These are phyloP conservation scores for Naematelia encephala DNA, from an alignment of 768 basidiomycete genomes.

Conservation along the genomic window DNA sequence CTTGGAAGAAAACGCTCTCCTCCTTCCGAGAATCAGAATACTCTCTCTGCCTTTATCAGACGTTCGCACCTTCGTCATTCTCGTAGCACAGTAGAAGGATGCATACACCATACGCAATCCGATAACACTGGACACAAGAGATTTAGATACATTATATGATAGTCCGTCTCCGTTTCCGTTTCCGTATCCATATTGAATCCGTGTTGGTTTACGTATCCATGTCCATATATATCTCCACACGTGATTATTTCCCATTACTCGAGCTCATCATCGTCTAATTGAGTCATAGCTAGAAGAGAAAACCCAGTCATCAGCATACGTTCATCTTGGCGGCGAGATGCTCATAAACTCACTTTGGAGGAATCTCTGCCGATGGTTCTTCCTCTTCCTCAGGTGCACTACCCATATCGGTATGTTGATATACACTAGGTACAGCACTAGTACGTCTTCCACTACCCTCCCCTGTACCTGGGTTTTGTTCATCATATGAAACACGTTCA, in stretches of 20 bases:
- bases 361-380: slow-evolving; percentile 29
- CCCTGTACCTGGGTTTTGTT: neutral
- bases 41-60: too few relatives aligned
- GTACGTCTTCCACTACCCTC: slow-evolving; percentile 7
- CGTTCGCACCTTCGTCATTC: neutral
- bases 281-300: slow-evolving; percentile 38
- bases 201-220: too few relatives aligned
- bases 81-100: neutral
- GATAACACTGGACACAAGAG: neutral
- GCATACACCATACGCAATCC: neutral
- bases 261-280: slow-evolving; percentile 11
- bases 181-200: too few relatives aligned
- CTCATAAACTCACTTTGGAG: slow-evolving; percentile 38
- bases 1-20: too few relatives aligned
- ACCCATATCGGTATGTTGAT: slow-evolving; percentile 42
- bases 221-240: too few relatives aligned
- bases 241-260: too few relatives aligned
- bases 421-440: slow-evolving; percentile 13
- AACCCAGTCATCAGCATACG: neutral
- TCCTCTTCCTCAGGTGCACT: slow-evolving; percentile 14
- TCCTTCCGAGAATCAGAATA: too few relatives aligned
- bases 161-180: too few relatives aligned
- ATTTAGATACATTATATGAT: neutral
- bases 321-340: neutral
- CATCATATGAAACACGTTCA: slow-evolving; percentile 7